phyloP scores from a whole-genome alignment of 139 green algal genomes.

The Tetraselmis chui region DNA sequence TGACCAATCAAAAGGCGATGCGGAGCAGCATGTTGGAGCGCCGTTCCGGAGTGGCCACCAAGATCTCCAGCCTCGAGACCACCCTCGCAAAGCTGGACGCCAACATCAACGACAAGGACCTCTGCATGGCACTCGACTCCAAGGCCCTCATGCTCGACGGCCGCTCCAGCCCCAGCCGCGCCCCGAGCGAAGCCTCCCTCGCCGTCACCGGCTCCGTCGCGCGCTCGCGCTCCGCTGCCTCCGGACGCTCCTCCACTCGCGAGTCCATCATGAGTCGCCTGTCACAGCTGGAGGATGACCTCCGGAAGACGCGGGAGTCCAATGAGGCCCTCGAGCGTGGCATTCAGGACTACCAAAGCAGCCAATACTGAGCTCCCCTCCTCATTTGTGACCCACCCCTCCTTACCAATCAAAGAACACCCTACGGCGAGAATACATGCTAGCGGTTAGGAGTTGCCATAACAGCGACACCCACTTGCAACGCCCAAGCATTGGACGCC shows the following conservation, averaged over 20 bases:
- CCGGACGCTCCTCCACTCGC: not conserved
- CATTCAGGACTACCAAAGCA: not conserved
- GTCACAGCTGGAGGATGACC: not conserved
- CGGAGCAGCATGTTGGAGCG: not conserved
- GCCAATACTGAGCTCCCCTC: not conserved
- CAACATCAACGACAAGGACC: not conserved
- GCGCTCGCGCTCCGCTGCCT: not conserved
- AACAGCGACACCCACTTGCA: no score
- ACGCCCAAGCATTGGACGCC: no score
- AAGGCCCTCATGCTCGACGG: not conserved
- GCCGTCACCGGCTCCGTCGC: not conserved
- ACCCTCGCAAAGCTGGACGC: not conserved
- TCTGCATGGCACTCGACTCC: not conserved
- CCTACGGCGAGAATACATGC: no score
- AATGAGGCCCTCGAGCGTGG: not conserved
- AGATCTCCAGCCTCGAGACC: not conserved
- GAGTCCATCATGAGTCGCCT: not conserved
- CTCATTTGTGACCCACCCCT: not conserved
- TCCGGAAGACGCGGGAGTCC: not conserved
- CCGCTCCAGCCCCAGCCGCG: not conserved
- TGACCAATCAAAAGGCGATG: not conserved
- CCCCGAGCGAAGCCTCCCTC: not conserved
- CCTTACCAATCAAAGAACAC: not conserved
- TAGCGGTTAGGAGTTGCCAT: no score
- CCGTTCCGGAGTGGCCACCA: not conserved